Evolutionary conservation across 2,329 filamentous ascomycete species (phyloP).

Genomic region (Diaporthe aspalathi): DNA sequence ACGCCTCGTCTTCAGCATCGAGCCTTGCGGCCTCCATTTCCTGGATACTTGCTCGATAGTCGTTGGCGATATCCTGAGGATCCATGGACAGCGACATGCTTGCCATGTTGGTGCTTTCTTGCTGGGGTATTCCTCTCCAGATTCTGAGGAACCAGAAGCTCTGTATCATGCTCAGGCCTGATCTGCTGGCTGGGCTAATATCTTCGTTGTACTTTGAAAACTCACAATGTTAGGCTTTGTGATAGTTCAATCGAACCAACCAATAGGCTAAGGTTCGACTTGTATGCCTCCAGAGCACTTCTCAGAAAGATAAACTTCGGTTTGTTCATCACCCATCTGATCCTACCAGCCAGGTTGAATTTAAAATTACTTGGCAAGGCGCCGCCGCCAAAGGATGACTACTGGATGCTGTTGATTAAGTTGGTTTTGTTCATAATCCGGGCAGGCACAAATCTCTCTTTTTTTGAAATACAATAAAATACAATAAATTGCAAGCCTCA

Average conservation of each 20-base stretch:
- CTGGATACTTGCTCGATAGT: background rate
- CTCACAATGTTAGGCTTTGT: background rate
- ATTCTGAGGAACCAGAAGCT: background rate
- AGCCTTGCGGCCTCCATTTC: slow-evolving; percentile 1
- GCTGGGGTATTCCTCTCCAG: background rate
- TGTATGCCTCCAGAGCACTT: slow-evolving; percentile 4
- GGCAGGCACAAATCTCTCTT: too few relatives aligned
- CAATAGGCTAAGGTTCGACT: background rate
- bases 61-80: background rate
- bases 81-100: background rate
- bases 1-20: background rate
- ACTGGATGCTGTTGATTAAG: background rate
- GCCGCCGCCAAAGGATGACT: background rate
- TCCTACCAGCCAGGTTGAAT: background rate
- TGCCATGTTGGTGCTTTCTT: background rate
- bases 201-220: background rate
- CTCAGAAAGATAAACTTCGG: background rate
- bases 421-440: too few relatives aligned
- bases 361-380: background rate
- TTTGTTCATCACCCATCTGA: slow-evolving; percentile 13
- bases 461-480: too few relatives aligned
- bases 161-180: background rate
- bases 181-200: background rate
- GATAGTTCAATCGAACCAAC: background rate
- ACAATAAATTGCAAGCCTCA: too few relatives aligned